These are phyloP conservation scores for Cystobasidium tubakii DNA, from an alignment of 768 basidiomycete species.

Conservation along the genomic window DNA sequence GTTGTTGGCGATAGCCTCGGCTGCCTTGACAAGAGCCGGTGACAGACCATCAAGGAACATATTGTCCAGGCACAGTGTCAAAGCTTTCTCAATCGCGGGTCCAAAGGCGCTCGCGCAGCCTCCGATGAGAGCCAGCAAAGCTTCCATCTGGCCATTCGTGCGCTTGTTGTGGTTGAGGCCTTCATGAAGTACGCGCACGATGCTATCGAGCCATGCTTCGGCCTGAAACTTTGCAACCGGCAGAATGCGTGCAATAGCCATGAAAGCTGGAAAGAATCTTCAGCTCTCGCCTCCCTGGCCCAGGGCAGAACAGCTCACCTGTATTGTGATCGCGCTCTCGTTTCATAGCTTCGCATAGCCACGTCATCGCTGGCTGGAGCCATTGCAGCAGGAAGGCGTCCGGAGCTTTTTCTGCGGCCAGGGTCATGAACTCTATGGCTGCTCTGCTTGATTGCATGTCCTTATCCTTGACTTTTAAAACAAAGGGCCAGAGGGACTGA, in stretches of 20 bases:
- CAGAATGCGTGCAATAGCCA: constrained; percentile 12
- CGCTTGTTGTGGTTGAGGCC: not conserved
- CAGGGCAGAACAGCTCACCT: not conserved
- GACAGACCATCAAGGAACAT: constrained; percentile 13
- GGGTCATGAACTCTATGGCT: constrained; percentile 3
- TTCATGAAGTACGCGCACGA: not conserved
- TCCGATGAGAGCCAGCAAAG: constrained; percentile 8
- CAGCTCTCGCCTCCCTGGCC: not conserved
- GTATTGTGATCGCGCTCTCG: constrained; percentile 8
- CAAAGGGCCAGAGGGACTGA: not conserved
- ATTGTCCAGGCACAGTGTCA: not conserved
- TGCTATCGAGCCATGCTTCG: not conserved
- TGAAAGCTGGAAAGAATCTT: not conserved
- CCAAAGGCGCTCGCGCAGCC: constrained; percentile 16
- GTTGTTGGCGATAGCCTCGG: not conserved
- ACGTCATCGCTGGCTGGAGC: constrained; percentile 11
- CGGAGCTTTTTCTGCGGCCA: not conserved
- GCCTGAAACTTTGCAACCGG: not conserved
- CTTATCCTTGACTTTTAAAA: constrained; percentile 14
- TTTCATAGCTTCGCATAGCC: constrained; percentile 12
- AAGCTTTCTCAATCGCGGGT: constrained; percentile 7
- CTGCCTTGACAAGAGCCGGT: not conserved
- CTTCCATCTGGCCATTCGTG: not conserved
- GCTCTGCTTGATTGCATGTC: not conserved
- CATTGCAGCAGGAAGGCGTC: not conserved